A percentile compares a stretch with the other conserved stretches of the same genome.
These are phyloP conservation scores for Debaryomycetaceae sp. DNA, from an alignment of 1,139 yeast genomes.

Conservation along the genomic window DNA sequence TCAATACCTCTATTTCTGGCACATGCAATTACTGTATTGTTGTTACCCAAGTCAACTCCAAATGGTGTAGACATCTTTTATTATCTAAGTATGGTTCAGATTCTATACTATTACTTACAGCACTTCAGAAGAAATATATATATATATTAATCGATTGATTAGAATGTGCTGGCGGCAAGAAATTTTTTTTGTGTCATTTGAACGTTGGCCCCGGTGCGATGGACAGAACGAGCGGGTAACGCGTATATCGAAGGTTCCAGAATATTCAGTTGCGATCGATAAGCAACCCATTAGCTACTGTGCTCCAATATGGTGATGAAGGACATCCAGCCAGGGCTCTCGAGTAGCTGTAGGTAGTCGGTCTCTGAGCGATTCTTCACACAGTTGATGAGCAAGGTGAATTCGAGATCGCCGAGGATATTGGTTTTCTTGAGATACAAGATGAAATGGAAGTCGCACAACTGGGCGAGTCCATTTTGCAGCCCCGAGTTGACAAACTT, in stretches of 20 bases:
- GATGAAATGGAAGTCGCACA: conserved; percentile 72
- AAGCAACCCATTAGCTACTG: conserved; percentile 13
- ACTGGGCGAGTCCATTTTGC: conserved; percentile 38
- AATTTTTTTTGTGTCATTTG: conserved; percentile 3
- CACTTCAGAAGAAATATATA: background rate
- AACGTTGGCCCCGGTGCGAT: background rate
- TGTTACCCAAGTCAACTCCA: conserved; percentile 98
- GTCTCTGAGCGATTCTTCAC: conserved; percentile 35
- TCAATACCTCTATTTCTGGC: conserved; percentile 99
- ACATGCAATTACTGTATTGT: conserved; percentile 90
- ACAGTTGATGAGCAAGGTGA: conserved; percentile 41
- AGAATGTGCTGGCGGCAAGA: conserved; percentile 5
- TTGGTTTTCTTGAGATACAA: conserved; percentile 52
- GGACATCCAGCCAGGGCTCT: conserved; percentile 76
- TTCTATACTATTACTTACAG: background rate
- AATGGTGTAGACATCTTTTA: conserved; percentile 67
- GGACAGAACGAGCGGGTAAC: conserved; percentile 3
- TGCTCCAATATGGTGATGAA: conserved; percentile 56
- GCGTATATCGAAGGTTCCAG: conserved; percentile 6
- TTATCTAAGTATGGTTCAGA: background rate
- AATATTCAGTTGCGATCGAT: conserved; percentile 5
- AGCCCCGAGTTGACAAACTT: conserved; percentile 42
- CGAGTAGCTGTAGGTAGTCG: conserved; percentile 53
- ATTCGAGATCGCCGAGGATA: conserved; percentile 52
- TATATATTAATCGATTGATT: background rate